A percentile compares a stretch with the other conserved stretches of the same genome.
Conservation (phyloP, 345 rosid species). For the Sisymbrium altissimum region DNA sequence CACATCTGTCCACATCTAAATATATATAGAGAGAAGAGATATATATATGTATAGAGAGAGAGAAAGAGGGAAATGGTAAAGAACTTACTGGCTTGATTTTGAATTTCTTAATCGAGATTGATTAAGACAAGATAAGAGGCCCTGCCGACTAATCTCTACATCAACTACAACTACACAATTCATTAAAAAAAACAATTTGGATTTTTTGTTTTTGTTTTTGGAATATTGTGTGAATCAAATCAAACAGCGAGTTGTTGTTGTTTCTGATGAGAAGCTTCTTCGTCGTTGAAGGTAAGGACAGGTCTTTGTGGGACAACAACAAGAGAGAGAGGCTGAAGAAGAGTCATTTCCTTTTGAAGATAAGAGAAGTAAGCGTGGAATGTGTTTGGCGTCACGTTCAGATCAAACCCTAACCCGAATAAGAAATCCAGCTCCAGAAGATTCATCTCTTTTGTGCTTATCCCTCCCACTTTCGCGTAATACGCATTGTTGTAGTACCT, state of each 20-base stretch:
- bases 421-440: constrained; percentile 79
- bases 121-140: constrained; percentile 27
- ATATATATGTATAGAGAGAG: not conserved
- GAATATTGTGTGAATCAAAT: constrained; percentile 24
- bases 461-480: constrained; percentile 92
- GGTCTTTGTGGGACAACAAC: constrained; percentile 31
- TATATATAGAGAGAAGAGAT: too few relatives aligned
- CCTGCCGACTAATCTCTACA: constrained; percentile 35
- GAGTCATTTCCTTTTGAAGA: constrained; percentile 68
- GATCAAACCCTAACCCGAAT: constrained; percentile 72
- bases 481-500: constrained; percentile 83
- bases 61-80: not conserved
- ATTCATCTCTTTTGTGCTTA: constrained; percentile 83
- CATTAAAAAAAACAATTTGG: constrained; percentile 2
- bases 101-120: constrained; percentile 18
- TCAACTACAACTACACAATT: constrained; percentile 37
- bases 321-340: constrained; percentile 44
- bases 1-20: constrained; percentile 16
- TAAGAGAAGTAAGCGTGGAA: constrained; percentile 63
- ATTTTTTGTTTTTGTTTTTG: constrained; percentile 30
- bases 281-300: constrained; percentile 56
- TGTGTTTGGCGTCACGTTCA: constrained; percentile 77
- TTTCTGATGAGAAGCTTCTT: constrained; percentile 64
- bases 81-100: constrained; percentile 7
- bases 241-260: constrained; percentile 58